These are phyloP conservation scores for Mycena venus DNA, from an alignment of 768 basidiomycete species.

Conservation along the genomic window DNA sequence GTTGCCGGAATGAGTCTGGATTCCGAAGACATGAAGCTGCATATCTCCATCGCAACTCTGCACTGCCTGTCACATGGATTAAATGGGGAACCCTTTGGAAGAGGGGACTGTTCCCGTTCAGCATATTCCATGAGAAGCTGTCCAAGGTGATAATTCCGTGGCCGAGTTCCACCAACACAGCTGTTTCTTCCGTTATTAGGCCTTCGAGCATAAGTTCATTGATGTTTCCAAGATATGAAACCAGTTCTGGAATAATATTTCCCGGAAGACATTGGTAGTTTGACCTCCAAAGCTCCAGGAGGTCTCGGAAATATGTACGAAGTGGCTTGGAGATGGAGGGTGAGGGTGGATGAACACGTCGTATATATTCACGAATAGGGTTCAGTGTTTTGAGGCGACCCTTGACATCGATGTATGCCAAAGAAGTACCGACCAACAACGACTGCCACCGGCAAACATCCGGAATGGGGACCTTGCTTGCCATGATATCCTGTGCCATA, in stretches of 20 bases:
- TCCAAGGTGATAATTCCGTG: too few relatives aligned
- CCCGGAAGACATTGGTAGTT: too few relatives aligned
- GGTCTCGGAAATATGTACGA: neutral
- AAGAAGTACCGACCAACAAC: neutral
- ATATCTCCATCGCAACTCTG: conserved; percentile 1
- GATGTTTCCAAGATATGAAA: too few relatives aligned
- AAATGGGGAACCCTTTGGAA: neutral
- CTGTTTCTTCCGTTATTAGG: too few relatives aligned
- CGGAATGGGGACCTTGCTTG: neutral
- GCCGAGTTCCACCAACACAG: too few relatives aligned
- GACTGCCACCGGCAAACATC: neutral
- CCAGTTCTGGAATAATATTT: too few relatives aligned
- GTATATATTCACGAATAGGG: too few relatives aligned
- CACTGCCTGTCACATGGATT: neutral
- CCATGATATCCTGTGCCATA: neutral
- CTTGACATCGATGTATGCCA: neutral
- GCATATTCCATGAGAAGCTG: too few relatives aligned
- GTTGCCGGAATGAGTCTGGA: neutral
- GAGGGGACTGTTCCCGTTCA: neutral
- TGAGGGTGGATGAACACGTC: neutral
- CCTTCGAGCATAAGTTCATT: too few relatives aligned
- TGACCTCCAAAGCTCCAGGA: too few relatives aligned
- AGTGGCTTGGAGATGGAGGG: neutral
- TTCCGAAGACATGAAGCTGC: neutral
- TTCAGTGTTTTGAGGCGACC: neutral